These are phyloP conservation scores for Spiromastix sp. DNA, from an alignment of 2,329 filamentous ascomycete species.

Conservation along the genomic window DNA sequence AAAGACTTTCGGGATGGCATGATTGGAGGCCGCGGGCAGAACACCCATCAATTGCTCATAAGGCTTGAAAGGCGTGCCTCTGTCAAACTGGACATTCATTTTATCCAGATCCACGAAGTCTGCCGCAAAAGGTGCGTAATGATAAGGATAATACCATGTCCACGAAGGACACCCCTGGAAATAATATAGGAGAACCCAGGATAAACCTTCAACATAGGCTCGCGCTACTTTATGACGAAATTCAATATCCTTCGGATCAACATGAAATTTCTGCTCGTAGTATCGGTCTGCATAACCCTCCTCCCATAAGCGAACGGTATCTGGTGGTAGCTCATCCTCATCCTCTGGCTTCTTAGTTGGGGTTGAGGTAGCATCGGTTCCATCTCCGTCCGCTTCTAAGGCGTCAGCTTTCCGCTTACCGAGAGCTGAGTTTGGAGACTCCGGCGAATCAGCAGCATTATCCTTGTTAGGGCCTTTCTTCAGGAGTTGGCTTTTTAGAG, in stretches of 20 bases:
- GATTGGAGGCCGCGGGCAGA: constrained; percentile 81
- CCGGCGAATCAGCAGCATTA: constrained; percentile 10
- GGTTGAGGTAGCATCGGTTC: constrained; percentile 50
- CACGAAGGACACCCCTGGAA: constrained; percentile 97
- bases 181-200: constrained; percentile 94
- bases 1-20: constrained; percentile 80
- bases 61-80: constrained; percentile 75
- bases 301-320: constrained; percentile 88
- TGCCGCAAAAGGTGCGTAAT: constrained; percentile 93
- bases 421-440: constrained; percentile 22
- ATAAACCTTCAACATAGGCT: constrained; percentile 88
- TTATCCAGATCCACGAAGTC: constrained; percentile 80
- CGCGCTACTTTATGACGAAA: constrained; percentile 84
- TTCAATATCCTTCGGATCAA: constrained; percentile 65
- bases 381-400: constrained; percentile 49
- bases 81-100: constrained; percentile 70
- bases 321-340: constrained; percentile 56
- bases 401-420: constrained; percentile 58
- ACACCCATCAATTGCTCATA: constrained; percentile 99
- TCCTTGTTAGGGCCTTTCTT: constrained; percentile 21
- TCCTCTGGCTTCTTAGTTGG: constrained; percentile 32
- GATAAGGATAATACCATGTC: constrained; percentile 99
- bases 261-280: constrained; percentile 92
- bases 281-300: constrained; percentile 91
- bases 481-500: constrained; percentile 71